phyloP scores from a whole-genome alignment of 805 yeast genomes.

The Teunomyces cretensis region DNA sequence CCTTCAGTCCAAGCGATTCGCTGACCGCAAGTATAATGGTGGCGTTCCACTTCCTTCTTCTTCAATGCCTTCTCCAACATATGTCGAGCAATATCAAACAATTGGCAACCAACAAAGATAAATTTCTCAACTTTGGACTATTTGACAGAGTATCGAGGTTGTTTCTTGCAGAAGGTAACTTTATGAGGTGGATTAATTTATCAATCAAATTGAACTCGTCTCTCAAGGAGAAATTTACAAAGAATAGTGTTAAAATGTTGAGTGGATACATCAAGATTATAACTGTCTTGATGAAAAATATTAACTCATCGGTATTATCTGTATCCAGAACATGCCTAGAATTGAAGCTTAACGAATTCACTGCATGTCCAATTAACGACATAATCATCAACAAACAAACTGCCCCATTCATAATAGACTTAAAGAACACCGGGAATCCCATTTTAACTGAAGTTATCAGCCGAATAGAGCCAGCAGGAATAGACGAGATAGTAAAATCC shows the following conservation, averaged over 20 bases:
- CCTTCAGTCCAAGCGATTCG: slow-evolving; percentile 4
- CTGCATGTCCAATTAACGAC: not conserved
- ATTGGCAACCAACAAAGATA: slow-evolving; percentile 10
- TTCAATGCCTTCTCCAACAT: slow-evolving; percentile 27
- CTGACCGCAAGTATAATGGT: slow-evolving; percentile 13
- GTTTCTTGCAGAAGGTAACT: slow-evolving; percentile 17
- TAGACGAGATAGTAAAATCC: not conserved
- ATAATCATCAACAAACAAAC: not conserved
- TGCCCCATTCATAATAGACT: slow-evolving; percentile 4
- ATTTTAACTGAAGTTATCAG: not conserved
- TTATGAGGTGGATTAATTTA: slow-evolving; percentile 22
- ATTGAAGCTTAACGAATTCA: slow-evolving; percentile 6
- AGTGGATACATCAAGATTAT: slow-evolving; percentile 25
- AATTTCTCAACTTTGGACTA: slow-evolving; percentile 7
- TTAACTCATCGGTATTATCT: not conserved
- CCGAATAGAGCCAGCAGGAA: not conserved
- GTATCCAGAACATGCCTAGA: slow-evolving; percentile 6
- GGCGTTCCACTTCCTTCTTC: slow-evolving; percentile 28
- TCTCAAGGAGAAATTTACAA: slow-evolving; percentile 15
- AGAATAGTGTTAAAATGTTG: slow-evolving; percentile 23
- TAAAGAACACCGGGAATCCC: slow-evolving; percentile 1
- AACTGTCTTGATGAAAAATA: slow-evolving; percentile 11
- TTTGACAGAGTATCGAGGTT: slow-evolving; percentile 15
- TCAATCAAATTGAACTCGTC: slow-evolving; percentile 7
- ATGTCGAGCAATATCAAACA: slow-evolving; percentile 17